A percentile compares a stretch with the other conserved stretches of the same genome.
Conservation (phyloP, 345 rosid genomes). For the Eucalyptus polyanthemos region DNA sequence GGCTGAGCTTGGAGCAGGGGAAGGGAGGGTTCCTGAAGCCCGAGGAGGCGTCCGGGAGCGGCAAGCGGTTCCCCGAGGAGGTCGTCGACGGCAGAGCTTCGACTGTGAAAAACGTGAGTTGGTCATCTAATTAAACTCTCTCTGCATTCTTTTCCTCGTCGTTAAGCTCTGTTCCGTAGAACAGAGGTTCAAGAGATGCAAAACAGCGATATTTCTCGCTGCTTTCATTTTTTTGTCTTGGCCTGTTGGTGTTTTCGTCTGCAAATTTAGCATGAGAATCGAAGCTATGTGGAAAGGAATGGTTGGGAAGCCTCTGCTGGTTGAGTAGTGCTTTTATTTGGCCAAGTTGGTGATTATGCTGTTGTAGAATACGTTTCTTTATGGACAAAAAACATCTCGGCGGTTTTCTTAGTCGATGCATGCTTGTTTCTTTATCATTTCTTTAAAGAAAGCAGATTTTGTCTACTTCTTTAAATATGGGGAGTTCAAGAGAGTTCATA, state of each 20-base stretch:
- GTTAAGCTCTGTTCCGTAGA: neutral
- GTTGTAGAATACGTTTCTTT: neutral
- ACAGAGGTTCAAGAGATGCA: neutral
- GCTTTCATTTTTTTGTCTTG: neutral
- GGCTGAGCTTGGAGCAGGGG: slow-evolving; percentile 85
- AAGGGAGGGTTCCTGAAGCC: slow-evolving; percentile 73
- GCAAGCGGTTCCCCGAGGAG: slow-evolving; percentile 68
- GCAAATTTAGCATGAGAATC: neutral
- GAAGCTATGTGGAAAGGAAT: neutral
- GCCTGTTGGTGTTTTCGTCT: neutral
- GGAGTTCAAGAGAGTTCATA: neutral
- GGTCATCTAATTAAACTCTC: neutral
- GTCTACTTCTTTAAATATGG: neutral
- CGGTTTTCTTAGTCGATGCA: neutral
- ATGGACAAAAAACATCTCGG: neutral
- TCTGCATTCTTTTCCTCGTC: neutral
- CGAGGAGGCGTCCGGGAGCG: slow-evolving; percentile 69
- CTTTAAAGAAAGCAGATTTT: neutral
- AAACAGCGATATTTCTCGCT: neutral
- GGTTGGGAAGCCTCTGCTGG: neutral
- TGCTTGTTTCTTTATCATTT: neutral
- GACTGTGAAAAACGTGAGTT: slow-evolving; percentile 62
- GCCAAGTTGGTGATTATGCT: neutral
- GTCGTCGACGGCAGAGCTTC: slow-evolving; percentile 55
- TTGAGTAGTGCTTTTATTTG: neutral